Conservation (phyloP, 768 basidiomycete genomes). For the Tylopilus subfusipes region DNA sequence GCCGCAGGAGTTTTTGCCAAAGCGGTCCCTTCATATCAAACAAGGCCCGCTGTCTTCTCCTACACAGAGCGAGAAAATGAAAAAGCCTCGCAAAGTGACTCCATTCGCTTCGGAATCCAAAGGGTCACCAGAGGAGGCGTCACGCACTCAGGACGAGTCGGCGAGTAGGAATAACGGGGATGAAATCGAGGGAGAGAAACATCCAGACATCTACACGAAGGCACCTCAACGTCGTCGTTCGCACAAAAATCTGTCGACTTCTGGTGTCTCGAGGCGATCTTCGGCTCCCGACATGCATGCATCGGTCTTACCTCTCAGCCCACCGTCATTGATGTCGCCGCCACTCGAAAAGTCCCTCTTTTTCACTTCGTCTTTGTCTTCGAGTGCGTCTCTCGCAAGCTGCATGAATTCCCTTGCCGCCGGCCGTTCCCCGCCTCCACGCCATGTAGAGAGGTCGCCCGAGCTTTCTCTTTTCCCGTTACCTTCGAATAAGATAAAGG, state of each 20-base stretch:
- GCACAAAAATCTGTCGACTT: background rate
- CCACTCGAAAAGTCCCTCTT: slow-evolving; percentile 54
- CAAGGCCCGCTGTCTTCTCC: background rate
- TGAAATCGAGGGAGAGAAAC: background rate
- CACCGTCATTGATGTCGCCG: slow-evolving; percentile 54
- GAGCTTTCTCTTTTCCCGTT: slow-evolving; percentile 18
- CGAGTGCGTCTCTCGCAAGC: slow-evolving; percentile 15
- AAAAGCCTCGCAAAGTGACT: slow-evolving; percentile 5
- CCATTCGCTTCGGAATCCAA: slow-evolving; percentile 5
- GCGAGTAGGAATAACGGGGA: background rate
- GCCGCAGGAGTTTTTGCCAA: background rate
- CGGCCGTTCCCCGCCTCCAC: background rate
- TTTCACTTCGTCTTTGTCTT: slow-evolving; percentile 37
- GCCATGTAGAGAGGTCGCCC: slow-evolving; percentile 1
- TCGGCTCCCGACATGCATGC: slow-evolving; percentile 30
- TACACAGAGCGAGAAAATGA: background rate
- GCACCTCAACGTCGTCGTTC: slow-evolving; percentile 15
- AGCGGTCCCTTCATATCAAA: background rate
- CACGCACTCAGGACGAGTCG: background rate
- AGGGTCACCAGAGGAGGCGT: background rate
- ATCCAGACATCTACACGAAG: slow-evolving; percentile 14
- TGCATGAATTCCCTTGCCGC: background rate
- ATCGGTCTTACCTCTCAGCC: slow-evolving; percentile 51
- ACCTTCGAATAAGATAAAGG: slow-evolving; percentile 12
- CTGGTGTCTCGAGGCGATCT: slow-evolving; percentile 5